Base-by-base conservation (phyloP, 1,284 basidiomycete species). In the Pterula multifida region DNA sequence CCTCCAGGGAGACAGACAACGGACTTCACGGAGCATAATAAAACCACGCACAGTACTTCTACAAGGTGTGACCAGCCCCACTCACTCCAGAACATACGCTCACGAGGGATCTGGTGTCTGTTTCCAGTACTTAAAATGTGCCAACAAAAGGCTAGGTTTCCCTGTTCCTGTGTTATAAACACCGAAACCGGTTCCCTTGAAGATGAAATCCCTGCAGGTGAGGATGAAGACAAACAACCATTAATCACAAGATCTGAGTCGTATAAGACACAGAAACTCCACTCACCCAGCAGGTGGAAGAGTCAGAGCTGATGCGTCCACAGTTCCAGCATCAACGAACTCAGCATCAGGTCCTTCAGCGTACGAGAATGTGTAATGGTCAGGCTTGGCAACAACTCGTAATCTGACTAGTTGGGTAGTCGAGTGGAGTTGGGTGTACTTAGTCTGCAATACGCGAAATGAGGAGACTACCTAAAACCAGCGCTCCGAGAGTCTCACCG, bases 141-240 rank as follows among this genome's bases (percentile, higher is more conserved):
- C 67, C 3, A 60, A 62, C 3, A 56, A 54, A 13, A 67, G 56
- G 39, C 59, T 65, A 0, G 67, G 65, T 47, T 57, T 63, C 9
- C 65, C 66, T 45, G 62, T 66, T n/a, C 67, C 67, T 0, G 66
- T 67, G 51, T 63, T 67, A 53, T 69, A 68, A 4, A 64, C 54
- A 1, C 63, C 66, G 47, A 68, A 68, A 1, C 63, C 55, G 13
- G 63, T 57, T 1, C 67, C 67, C 54, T 66, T 66, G 58, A 67
- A 69, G 52, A 63, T 65, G 55, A 65, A 67, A 4, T 61, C 61
- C 13, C 65, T 68, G 49, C 19, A 23, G 26, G 47, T 46, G 23
- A 51, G 17, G 3, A 47, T 24, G 11, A 42, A 28, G n/a, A 45
- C 26, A 26, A 22, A 22, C 50, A 19, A 19, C 23, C 48, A 35